Evolutionary conservation across 768 basidiomycete species (phyloP), one percentile per base, ranked within the genome.

Genomic region (button mushroom (Agaricus bisporus)): DNA sequence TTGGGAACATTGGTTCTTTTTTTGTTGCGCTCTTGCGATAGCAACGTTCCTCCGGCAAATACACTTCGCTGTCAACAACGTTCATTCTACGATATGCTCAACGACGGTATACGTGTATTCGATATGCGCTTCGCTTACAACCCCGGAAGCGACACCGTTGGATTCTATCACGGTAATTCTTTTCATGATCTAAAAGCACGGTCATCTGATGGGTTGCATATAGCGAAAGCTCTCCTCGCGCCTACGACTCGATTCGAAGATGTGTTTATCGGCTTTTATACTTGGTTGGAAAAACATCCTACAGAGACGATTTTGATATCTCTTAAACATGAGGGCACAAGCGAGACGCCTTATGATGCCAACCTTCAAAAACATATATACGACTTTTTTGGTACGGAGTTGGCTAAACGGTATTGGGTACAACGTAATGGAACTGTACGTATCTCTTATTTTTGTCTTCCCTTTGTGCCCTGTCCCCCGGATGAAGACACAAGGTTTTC

Each of bases 241-340:
- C 71, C 73, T 5, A 73, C 72, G 1, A 78, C 79, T 1, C 70
- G 67, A 1, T 58, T 80, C 26, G 72, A 76, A 51, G 79, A 81
- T 47, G 74, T 80, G 1, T 69, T 79, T 38, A 79, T 76, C 48
- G 78, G 75, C 6, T 61, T 78, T 10, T 80, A 81, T 60, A 64
- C 64, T 38, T 81, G 78, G 77, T 70, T 81, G 12, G 70, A 78
- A 54, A 64, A 70, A 18, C 77, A 81, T 51, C 75, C 76, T 0
- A 75, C 75, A 0, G 80, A 81, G 59, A 73, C 77, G 1, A 66
- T 81, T 5, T 66, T 80, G 12, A 68, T 78, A 17, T 79, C 77
- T 0, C 59, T 81, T 42, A 80, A 80, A 53, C 69, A 76, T 50
- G 79, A 80, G 60, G 61, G 70, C 12, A 72, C 72, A 25, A 74